Evolutionary conservation across 768 basidiomycete species (phyloP), one percentile per base, ranked within the genome.

Genomic region (Leccinum barrowsii): DNA sequence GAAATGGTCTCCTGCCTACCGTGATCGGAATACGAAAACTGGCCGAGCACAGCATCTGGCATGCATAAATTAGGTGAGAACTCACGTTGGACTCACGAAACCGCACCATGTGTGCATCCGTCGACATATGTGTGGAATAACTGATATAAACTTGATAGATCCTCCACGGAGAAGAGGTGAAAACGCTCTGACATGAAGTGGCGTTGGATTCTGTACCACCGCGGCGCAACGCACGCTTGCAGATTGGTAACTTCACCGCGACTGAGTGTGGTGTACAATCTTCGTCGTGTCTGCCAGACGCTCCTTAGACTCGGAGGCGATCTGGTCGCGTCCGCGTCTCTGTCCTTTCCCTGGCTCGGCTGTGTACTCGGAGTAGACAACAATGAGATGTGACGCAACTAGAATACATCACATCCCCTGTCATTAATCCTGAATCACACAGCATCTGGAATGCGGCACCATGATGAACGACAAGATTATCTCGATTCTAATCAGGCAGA

Each of bases 351-450:
- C 44, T 26, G 11, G 12, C 7, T 51, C 52, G 56, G 51, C 42
- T 61, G 44, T 42, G 54, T 17, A 55, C 26, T 54, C 59, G 40
- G 11, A 13, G 47, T 6, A 13, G 17, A 22, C 13, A 44, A 49
- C 55, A 8, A 32, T 19, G 11, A 19, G 53, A 26, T 40, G 11
- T 51, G 42, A 35, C 83, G 56, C 63, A 90, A 85, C 21, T 87
- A 75, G 70, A 91, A 92, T 2, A 89, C 90, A 59, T 90, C 87
- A 59, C 85, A 85, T 1, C 90, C 89, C 51, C 84, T 75, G 54
- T 84, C 78, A n/a, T n/a, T n/a, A n/a, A 89, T 76, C 89, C 88
- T 90, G 66, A 87, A 90, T 46, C 73, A 71, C 86, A 90, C 86
- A 49, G 85, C 66, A 34, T 85, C 82, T 72, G 78, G 85, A 1